phyloP scores from a whole-genome alignment of 306 rosid genomes.

The Begonia masoniana region DNA sequence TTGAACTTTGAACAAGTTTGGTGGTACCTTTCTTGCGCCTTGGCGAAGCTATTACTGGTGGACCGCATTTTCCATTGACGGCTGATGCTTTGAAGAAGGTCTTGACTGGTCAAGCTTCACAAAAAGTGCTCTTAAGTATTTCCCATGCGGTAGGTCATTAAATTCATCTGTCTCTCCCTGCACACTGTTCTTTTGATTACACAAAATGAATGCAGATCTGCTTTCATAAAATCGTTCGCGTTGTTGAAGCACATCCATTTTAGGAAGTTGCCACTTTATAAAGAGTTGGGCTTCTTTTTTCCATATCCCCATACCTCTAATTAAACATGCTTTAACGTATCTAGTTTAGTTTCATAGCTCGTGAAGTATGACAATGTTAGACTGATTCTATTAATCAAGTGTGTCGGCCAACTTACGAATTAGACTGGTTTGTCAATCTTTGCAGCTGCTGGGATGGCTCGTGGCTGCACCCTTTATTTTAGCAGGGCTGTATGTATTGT shows the following conservation, averaged over 20 bases:
- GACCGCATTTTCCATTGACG: slow-evolving; percentile 72
- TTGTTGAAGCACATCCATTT: too few relatives aligned
- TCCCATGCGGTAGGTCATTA: slow-evolving; percentile 57
- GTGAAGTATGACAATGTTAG: too few relatives aligned
- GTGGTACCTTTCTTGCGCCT: slow-evolving; percentile 83
- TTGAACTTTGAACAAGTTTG: slow-evolving; percentile 37
- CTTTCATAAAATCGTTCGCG: too few relatives aligned
- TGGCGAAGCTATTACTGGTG: slow-evolving; percentile 71
- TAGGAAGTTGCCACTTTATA: too few relatives aligned
- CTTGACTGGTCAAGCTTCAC: slow-evolving; percentile 73
- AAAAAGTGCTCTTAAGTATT: slow-evolving; percentile 52
- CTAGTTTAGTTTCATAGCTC: too few relatives aligned
- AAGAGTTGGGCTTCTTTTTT: too few relatives aligned
- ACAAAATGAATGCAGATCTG: too few relatives aligned
- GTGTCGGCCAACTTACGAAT: background rate
- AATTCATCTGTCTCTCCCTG: slow-evolving; percentile 6
- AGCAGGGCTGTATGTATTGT: slow-evolving; percentile 27
- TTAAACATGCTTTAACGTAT: too few relatives aligned
- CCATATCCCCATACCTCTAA: too few relatives aligned
- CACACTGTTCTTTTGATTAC: too few relatives aligned
- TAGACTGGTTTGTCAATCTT: slow-evolving; percentile 9
- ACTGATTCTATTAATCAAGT: too few relatives aligned
- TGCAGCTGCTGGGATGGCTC: slow-evolving; percentile 87
- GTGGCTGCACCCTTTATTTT: slow-evolving; percentile 55
- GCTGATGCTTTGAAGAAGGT: slow-evolving; percentile 80